These are phyloP conservation scores for Eucalyptus urophylla DNA, from an alignment of 345 rosid genomes.

Conservation along the genomic window DNA sequence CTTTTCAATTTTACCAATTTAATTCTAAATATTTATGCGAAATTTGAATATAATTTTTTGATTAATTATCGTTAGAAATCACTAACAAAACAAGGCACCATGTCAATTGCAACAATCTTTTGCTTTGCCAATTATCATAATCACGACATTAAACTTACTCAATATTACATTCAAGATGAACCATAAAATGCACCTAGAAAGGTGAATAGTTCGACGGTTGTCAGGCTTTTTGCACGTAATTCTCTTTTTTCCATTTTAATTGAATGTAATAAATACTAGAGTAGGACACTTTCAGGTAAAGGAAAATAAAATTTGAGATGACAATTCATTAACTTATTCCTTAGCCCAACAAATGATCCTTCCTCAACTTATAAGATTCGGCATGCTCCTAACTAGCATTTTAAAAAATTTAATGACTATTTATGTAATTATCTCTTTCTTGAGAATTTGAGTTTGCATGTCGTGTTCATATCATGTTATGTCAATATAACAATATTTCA, in stretches of 20 bases:
- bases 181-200: not conserved
- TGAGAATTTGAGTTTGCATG: not conserved
- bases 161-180: not conserved
- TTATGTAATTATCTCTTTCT: not conserved
- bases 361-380: not conserved
- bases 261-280: not conserved
- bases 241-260: not conserved
- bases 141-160: not conserved
- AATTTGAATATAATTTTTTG: not conserved
- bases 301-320: not conserved
- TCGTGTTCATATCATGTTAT: not conserved
- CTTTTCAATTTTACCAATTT: rapidly evolving
- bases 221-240: not conserved
- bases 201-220: not conserved
- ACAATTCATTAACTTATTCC: not conserved
- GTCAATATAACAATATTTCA: not conserved
- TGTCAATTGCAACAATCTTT: not conserved
- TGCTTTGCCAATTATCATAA: not conserved
- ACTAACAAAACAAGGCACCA: rapidly evolving
- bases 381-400: not conserved
- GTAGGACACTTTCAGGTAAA: not conserved
- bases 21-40: rapidly evolving
- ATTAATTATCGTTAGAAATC: not conserved
- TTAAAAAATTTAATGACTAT: not conserved
- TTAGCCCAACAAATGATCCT: not conserved